Percentiles rank a stretch among this genome's conserved stretches.
These are phyloP conservation scores for Trichoderma afroharzianum DNA, from an alignment of 2,329 filamentous ascomycete species.

Conservation along the genomic window DNA sequence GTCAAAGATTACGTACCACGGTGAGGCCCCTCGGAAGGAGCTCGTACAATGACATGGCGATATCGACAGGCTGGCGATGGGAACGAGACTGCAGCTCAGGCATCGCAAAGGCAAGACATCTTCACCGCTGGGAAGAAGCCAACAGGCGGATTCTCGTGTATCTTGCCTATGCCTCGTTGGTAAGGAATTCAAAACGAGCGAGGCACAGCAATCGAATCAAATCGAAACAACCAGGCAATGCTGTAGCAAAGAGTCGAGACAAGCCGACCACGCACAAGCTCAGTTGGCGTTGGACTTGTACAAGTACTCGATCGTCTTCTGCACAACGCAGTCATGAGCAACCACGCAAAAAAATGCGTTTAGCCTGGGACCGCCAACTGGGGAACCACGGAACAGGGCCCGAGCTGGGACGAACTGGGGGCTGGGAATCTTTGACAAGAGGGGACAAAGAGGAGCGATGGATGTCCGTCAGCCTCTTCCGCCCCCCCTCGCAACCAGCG, in stretches of 20 bases:
- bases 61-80: slow-evolving; percentile 5
- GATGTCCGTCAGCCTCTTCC: slow-evolving; percentile 1
- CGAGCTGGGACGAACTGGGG: not conserved
- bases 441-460: not conserved
- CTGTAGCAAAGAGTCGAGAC: not conserved
- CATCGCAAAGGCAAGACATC: slow-evolving; percentile 14
- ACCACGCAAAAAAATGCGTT: not conserved
- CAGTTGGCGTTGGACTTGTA: slow-evolving; percentile 1
- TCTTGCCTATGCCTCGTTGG: not conserved
- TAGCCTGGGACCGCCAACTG: not conserved
- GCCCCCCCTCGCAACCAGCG: not conserved
- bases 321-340: slow-evolving; percentile 2
- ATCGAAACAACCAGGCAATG: not conserved
- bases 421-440: not conserved
- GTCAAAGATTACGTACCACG: slow-evolving; percentile 4
- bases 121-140: slow-evolving; percentile 9
- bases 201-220: not conserved
- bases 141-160: not conserved
- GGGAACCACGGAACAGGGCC: not conserved
- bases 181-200: not conserved
- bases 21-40: slow-evolving; percentile 14
- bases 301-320: not conserved
- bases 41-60: slow-evolving; percentile 12
- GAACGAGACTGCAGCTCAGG: slow-evolving; percentile 5
- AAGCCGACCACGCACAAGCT: slow-evolving; percentile 3